Evolutionary conservation across 768 basidiomycete genomes (phyloP).

Genomic region (Postia placenta): DNA sequence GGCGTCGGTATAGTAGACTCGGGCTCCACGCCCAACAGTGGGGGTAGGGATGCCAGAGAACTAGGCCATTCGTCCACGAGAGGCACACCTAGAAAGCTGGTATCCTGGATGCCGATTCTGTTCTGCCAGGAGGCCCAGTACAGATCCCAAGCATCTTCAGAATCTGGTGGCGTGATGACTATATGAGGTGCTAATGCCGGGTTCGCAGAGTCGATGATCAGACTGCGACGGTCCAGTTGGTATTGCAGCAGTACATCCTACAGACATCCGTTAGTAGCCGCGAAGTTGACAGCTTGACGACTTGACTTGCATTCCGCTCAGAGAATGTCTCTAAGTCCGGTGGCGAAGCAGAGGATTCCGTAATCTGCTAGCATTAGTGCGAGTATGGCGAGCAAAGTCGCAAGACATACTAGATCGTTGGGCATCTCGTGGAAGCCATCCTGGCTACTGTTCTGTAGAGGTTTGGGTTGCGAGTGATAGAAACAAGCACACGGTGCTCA

Average conservation of each 20-base stretch:
- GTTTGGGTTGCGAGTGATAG: neutral
- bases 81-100: neutral
- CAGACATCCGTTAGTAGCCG: neutral
- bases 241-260: slow-evolving; percentile 16
- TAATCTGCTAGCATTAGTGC: too few relatives aligned
- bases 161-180: slow-evolving; percentile 43
- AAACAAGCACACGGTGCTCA: neutral
- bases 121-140: slow-evolving; percentile 7
- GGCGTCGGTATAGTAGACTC: neutral
- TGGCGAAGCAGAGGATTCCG: neutral
- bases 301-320: neutral
- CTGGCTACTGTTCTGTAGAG: neutral
- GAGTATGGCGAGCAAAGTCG: too few relatives aligned
- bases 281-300: neutral
- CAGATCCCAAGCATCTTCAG: slow-evolving; percentile 27
- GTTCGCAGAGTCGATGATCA: slow-evolving; percentile 38
- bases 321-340: neutral
- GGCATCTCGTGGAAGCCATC: slow-evolving; percentile 4
- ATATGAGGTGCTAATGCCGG: slow-evolving; percentile 43
- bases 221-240: slow-evolving; percentile 22
- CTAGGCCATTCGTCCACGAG: neutral
- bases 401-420: slow-evolving; percentile 2
- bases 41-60: neutral
- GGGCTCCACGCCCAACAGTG: neutral
- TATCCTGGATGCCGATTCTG: slow-evolving; percentile 2